phyloP scores from a whole-genome alignment of 805 yeast species.

The Phaffomyces thermotolerans region DNA sequence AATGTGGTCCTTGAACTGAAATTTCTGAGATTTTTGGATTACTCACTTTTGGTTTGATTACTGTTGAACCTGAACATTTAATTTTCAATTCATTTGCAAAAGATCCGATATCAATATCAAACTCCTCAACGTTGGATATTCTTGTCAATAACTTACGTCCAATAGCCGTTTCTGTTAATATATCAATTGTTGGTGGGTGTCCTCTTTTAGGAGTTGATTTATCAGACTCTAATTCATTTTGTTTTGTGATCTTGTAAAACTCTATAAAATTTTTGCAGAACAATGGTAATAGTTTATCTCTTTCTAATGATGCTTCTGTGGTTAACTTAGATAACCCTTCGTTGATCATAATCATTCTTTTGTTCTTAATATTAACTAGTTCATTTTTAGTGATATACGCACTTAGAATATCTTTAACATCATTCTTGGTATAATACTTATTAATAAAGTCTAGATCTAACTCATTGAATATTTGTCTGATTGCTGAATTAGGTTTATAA shows the following conservation, averaged over 20 bases:
- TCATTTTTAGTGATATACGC: conserved; percentile 48
- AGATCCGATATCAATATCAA: conserved; percentile 53
- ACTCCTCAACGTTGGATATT: conserved; percentile 62
- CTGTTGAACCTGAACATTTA: conserved; percentile 84
- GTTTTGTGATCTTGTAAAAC: conserved; percentile 38
- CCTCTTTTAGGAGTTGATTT: conserved; percentile 46
- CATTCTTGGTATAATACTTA: conserved; percentile 42
- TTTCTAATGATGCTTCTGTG: conserved; percentile 24
- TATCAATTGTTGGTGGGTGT: conserved; percentile 52
- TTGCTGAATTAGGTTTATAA: conserved; percentile 50
- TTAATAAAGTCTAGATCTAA: conserved; percentile 29
- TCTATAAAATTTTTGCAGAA: conserved; percentile 40
- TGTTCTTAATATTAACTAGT: conserved; percentile 45
- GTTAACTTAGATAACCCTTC: conserved; percentile 41
- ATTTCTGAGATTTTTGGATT: conserved; percentile 58
- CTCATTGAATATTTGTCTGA: conserved; percentile 40
- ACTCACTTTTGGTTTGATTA: conserved; percentile 54
- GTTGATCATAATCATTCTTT: conserved; percentile 49
- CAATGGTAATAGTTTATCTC: conserved; percentile 35
- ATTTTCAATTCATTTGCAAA: conserved; percentile 64
- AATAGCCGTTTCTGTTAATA: conserved; percentile 67
- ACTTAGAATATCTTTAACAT: conserved; percentile 46
- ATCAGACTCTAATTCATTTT: conserved; percentile 25
- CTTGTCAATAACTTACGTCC: conserved; percentile 79
- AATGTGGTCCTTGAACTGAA: conserved; percentile 88